Base-by-base conservation (phyloP, 768 basidiomycete genomes). In the Russula emetica region DNA sequence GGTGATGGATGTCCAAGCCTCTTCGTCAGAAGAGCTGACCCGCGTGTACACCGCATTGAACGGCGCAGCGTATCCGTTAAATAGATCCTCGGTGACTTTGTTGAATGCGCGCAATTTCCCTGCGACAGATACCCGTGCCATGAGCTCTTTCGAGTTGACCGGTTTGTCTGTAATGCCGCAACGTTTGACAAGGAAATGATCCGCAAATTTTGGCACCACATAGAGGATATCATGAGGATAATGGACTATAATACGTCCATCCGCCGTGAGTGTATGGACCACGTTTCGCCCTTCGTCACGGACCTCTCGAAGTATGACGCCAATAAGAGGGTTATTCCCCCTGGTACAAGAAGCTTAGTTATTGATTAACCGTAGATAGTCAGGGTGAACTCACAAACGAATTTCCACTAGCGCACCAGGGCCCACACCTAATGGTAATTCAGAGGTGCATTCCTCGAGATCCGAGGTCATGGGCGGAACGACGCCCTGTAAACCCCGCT, bases 61-160 rank as follows among this genome's bases (percentile, higher is more conserved):
- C 24, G 70, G 69, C 30, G 70, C 64, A 9, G 70, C 69, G 24
- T 75, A 70, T 51, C 80, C 61, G 66, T 80, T 74, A 55, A 72
- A 67, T 26, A 70, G 53, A 28, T 70, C 62, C 52, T 87, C 83
- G 7, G 85, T 71, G 1, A 74, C 73, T 44, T 76, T 78, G 60
- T 82, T 78, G 26, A 90, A 70, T 5, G 77, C 73, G 22, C 85
- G 82, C 24, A 93, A 69, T n/a, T 75, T 77, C 69, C 79, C 83
- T 28, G 91, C 78, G 22, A 87, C 80, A 58, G 83, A 78, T 4
- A 90, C 78, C 2, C 93, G 81, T 3, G 92, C 90, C 30, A 76
- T 74, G 54, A 80, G 72, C 63, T 87, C 74, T 6, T 68, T 66
- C 18, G 70, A 69, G 32, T 71, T 76, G 9, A 55, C 49, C 0